Evolutionary conservation across 208 protist species (phyloP), one percentile per base, ranked within the genome.

Genomic region (Wallacemonas rigidus): DNA sequence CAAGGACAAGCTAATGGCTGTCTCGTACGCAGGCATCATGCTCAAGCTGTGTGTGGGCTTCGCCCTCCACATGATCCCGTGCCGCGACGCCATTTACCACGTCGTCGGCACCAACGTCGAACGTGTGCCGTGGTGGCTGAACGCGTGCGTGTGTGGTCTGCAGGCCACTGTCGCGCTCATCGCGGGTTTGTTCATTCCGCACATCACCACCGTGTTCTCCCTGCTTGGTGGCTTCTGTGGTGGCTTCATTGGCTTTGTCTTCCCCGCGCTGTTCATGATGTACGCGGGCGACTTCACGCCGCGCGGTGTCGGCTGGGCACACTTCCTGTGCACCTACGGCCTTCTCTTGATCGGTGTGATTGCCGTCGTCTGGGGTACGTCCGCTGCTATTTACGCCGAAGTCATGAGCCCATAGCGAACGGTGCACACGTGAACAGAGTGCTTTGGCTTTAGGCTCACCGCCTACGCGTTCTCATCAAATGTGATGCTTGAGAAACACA

Each of bases 211-310:
- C 15, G 84, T 95, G 36, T 92, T 95, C 56, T 81, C 76, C 7
- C 81, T 95, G 1, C 70, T 95, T 7, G 90, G 90, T 6, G 80
- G 79, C 54, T 76, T 93, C 39, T 82, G 76, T 17, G 87, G 86
- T 57, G 87, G 84, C 26, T 88, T 85, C 64, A 83, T 95, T 38
- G 87, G 83, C 35, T 91, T 85, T 75, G 77, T 93, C 44, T 89
- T 91, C 45, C 90, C 90, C 0, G 83, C 90, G 9, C 68, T 90
- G 11, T 90, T 95, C 74, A 72, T 74, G 40, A 90, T 93, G 79
- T 90, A 91, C 76, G 68, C 73, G 6, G 88, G 83, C 15, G 77
- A 85, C 65, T 90, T 80, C 69, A 80, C 55, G 0, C 45, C 80
- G n/a, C 54, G 63, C 14, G 67, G 63, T 1, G 78, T 86, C 0